A percentile compares a stretch with the other conserved stretches of the same genome.
Evolutionary conservation across 768 basidiomycete genomes (phyloP).

Genomic region (Panellus pusillus): DNA sequence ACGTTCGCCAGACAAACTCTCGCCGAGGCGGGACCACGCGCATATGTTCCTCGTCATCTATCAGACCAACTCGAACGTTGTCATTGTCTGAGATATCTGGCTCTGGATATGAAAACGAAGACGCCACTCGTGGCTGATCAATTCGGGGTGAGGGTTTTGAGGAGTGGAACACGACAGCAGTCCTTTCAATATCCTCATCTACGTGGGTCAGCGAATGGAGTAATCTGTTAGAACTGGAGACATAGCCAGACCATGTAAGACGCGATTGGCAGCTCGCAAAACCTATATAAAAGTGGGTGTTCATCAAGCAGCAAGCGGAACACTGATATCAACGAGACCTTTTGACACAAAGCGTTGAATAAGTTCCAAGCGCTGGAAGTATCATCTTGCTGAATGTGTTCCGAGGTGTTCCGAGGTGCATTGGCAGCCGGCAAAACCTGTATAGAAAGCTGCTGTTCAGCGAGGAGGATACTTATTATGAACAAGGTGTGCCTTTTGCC

Average conservation of each 20-base stretch:
- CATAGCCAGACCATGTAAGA: not conserved
- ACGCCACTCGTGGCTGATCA: not conserved
- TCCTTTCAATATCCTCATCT: not conserved
- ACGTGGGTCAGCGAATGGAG: not conserved
- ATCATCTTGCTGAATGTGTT: no score
- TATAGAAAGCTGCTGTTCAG: no score
- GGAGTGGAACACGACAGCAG: not conserved
- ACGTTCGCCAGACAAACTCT: slow-evolving; percentile 1
- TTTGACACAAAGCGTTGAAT: no score
- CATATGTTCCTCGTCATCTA: no score
- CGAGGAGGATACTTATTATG: no score
- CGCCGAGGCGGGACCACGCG: not conserved
- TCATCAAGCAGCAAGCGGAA: not conserved
- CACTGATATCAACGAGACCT: no score
- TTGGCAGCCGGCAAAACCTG: no score
- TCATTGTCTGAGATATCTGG: no score
- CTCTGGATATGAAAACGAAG: no score
- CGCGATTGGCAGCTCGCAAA: not conserved
- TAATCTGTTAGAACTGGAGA: not conserved
- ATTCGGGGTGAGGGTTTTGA: not conserved
- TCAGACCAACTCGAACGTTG: no score
- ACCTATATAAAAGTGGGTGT: not conserved
- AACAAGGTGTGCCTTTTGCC: no score
- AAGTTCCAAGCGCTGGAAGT: not conserved
- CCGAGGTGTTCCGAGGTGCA: no score